Conservation (phyloP, 352 stramenopile species). For the Globisporangium parvum region DNA sequence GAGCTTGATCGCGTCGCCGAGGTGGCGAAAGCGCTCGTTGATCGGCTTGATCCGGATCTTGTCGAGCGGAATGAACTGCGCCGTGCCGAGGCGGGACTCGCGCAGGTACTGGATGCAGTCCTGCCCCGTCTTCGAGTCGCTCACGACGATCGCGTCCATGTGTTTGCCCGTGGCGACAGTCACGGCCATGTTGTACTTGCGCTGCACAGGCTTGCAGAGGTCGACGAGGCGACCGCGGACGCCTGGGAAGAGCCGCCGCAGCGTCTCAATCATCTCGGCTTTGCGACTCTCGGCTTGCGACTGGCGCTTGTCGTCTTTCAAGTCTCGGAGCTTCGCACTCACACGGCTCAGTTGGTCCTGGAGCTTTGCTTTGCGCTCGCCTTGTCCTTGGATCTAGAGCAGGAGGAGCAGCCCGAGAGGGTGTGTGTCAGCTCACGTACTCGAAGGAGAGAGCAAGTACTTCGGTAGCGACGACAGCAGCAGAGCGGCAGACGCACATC, state of each 20-base stretch:
- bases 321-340: conserved; percentile 87
- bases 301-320: conserved; percentile 89
- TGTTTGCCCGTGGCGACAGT: conserved; percentile 97
- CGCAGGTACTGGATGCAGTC: conserved; percentile 93
- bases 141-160: conserved; percentile 91
- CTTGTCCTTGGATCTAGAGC: conserved; percentile 50
- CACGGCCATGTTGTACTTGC: conserved; percentile 97
- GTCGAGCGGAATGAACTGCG: conserved; percentile 97
- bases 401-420: too few species aligned
- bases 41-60: conserved; percentile 88
- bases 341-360: conserved; percentile 61
- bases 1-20: conserved; percentile 91
- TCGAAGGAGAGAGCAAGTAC: too few species aligned
- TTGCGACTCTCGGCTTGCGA: conserved; percentile 87
- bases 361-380: conserved; percentile 54
- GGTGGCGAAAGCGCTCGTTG: conserved; percentile 91
- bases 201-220: conserved; percentile 94
- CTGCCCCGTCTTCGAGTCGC: conserved; percentile 73
- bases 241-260: conserved; percentile 85
- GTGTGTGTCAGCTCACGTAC: too few species aligned
- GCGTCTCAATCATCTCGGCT: conserved; percentile 67
- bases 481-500: conserved; percentile 24
- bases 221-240: conserved; percentile 96
- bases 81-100: conserved; percentile 91
- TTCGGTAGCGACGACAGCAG: background rate